Percentiles rank a stretch among this genome's conserved stretches.
phyloP scores from a whole-genome alignment of 164 flowering plant species.

The Magnolia officinalis region DNA sequence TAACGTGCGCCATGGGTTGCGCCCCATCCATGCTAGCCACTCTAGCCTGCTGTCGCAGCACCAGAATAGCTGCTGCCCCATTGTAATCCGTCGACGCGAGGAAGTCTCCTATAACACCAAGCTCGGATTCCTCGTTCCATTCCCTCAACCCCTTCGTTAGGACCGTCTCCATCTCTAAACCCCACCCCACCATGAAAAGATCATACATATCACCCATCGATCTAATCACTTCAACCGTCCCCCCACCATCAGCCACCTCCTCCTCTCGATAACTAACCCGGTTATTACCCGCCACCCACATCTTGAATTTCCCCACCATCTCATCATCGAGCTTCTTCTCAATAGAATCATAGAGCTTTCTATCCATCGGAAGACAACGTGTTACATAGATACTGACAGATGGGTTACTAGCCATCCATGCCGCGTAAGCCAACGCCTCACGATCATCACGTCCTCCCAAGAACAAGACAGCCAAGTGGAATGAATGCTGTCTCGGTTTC shows the following conservation, averaged over 20 bases:
- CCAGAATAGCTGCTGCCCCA: conserved; percentile 26
- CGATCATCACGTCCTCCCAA: conserved; percentile 50
- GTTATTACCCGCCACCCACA: neutral
- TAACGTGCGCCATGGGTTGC: too few species aligned
- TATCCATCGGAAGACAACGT: neutral
- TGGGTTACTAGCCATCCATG: conserved; percentile 26
- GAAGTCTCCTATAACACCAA: conserved; percentile 37
- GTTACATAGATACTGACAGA: conserved; percentile 25
- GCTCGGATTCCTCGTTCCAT: conserved; percentile 24
- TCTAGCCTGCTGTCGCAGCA: conserved; percentile 30
- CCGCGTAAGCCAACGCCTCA: conserved; percentile 41
- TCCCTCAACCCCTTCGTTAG: conserved; percentile 18
- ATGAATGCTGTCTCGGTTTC: conserved; percentile 13
- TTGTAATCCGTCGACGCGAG: conserved; percentile 24
- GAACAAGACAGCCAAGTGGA: conserved; percentile 32
- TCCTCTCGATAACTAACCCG: conserved; percentile 24
- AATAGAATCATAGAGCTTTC: too few species aligned
- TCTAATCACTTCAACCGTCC: conserved; percentile 14
- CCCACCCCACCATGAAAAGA: conserved; percentile 38
- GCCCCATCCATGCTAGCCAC: neutral
- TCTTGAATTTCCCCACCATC: conserved; percentile 20
- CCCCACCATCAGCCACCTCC: conserved; percentile 23
- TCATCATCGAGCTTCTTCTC: conserved; percentile 19
- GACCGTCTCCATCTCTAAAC: conserved; percentile 13
- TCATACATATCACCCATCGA: conserved; percentile 21